phyloP scores from a whole-genome alignment of 1,284 basidiomycete genomes.

The Tilletia horrida region DNA sequence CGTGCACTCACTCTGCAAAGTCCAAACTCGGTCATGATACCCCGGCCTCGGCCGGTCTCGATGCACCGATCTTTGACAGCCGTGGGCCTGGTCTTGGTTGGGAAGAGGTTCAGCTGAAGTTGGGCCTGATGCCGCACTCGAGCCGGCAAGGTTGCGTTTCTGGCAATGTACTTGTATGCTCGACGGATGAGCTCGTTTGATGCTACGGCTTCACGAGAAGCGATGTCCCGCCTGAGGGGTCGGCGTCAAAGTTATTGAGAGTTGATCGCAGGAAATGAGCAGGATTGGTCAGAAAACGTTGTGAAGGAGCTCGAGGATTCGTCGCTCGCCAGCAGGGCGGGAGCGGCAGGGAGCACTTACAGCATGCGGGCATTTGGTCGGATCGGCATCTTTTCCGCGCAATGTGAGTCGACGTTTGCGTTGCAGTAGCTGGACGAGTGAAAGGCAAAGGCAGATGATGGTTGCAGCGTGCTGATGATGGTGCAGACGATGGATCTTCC shows the following conservation, averaged over 20 bases:
- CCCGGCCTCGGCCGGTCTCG: slow-evolving; percentile 78
- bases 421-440: no score
- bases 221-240: slow-evolving; percentile 46
- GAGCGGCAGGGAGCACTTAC: slow-evolving; percentile 22
- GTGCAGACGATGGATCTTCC: not conserved
- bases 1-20: slow-evolving; percentile 74
- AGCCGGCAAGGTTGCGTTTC: slow-evolving; percentile 50
- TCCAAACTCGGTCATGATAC: slow-evolving; percentile 82
- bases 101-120: slow-evolving; percentile 83
- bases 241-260: not conserved
- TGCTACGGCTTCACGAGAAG: slow-evolving; percentile 49
- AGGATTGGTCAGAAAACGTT: not conserved
- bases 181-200: slow-evolving; percentile 51
- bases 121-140: slow-evolving; percentile 93
- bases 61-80: slow-evolving; percentile 83
- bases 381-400: slow-evolving; percentile 35
- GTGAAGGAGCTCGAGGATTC: no score
- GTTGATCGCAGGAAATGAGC: no score
- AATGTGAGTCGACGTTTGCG: not conserved
- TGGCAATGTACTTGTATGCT: slow-evolving; percentile 53
- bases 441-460: no score
- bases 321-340: no score
- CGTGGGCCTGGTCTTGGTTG: slow-evolving; percentile 73
- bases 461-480: no score
- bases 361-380: slow-evolving; percentile 43